Evolutionary conservation across 2,329 filamentous ascomycete species (phyloP), one percentile per base, ranked within the genome.

Genomic region (Westerdykella ornata): DNA sequence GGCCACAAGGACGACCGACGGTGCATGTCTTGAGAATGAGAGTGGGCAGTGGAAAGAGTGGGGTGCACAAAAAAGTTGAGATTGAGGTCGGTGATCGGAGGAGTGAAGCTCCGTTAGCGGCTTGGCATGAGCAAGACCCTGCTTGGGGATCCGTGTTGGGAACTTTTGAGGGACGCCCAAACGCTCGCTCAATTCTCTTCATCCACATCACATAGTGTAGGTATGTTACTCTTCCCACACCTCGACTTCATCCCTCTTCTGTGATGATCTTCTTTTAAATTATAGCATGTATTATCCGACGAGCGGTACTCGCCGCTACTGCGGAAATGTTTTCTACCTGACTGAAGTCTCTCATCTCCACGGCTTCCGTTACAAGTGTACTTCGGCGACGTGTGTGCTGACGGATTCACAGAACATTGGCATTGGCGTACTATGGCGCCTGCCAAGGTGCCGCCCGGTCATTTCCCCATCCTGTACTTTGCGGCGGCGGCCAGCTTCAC

Each of bases 401-500:
- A 36, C 22, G 22, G 34, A 17, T 18, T n/a, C 9, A 33, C 39
- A 51, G 45, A 19, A 43, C 28, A 26, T 26, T 14, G 34, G 15
- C 34, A 47, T 17, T n/a, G n/a, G n/a, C n/a, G n/a, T n/a, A n/a
- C n/a, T 33, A 71, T 71, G 69, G 56, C 63, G 22, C 45, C 59
- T 32, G 38, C 72, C 0, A 76, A 73, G 46, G 65, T 76, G 9
- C 77, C 79, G 1, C 49, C 69, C 33, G 81, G 76, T n/a, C 76
- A 85, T 51, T 94, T 92, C 69, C 84, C 76, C 43, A 70, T 94
- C 35, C 77, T 92, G 41, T 94, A 90, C 68, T 94, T 94, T 68
- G 87, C 86, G 43, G 77, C 79, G 47, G 85, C 85, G 12, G 75
- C 77, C 43, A 82, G 82, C 22, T 85, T 77, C 63, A 88, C 86